phyloP scores from a whole-genome alignment of 768 basidiomycete genomes.

The Podaxis sp. region DNA sequence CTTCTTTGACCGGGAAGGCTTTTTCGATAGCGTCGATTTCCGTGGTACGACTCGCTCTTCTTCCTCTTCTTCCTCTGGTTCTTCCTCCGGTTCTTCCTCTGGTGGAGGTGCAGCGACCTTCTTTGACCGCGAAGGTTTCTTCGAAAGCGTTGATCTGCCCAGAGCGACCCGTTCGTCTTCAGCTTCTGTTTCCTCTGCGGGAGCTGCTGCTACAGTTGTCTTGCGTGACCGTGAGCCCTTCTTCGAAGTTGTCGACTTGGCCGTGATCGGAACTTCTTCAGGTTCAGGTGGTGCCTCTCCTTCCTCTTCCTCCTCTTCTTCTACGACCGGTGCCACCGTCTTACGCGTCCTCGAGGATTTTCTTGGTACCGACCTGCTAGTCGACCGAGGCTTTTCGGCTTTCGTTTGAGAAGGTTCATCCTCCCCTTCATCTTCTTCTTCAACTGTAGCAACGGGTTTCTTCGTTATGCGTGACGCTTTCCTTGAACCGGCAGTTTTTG shows the following conservation, averaged over 20 bases:
- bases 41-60: neutral
- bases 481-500: constrained; percentile 14
- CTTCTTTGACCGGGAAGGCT: constrained; percentile 21
- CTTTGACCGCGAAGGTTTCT: neutral
- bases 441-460: neutral
- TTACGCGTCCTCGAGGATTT: neutral
- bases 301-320: neutral
- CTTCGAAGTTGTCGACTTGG: neutral
- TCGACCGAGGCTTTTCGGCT: neutral
- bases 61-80: neutral
- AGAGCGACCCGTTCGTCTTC: neutral
- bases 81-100: constrained; percentile 21
- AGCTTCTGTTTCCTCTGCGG: constrained; percentile 20
- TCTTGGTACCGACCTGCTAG: neutral
- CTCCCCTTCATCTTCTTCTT: neutral
- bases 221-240: constrained; percentile 4
- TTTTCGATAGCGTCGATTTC: constrained; percentile 19
- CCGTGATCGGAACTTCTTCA: neutral
- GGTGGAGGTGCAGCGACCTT: constrained; percentile 27
- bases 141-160: neutral
- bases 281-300: neutral
- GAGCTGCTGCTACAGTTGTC: neutral
- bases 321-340: neutral
- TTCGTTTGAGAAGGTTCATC: neutral
- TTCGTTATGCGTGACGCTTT: neutral